These are phyloP conservation scores for Adenanthera pavonina DNA, from an alignment of 306 rosid species.

Conservation along the genomic window DNA sequence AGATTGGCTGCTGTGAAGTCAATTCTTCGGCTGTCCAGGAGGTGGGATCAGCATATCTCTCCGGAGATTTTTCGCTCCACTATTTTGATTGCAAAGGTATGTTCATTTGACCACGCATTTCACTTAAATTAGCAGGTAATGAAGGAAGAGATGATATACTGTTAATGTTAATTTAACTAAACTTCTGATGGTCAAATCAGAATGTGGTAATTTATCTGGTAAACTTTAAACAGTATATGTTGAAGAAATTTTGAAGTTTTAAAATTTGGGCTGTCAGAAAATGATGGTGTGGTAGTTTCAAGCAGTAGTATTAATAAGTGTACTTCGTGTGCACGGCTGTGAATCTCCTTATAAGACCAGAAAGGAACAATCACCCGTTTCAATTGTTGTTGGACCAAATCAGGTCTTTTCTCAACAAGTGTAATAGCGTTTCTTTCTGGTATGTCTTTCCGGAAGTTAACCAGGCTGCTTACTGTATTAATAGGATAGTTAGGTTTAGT, in stretches of 20 bases:
- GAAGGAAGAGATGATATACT: constrained; percentile 19
- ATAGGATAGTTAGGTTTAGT: no score
- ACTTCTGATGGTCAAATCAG: constrained; percentile 17
- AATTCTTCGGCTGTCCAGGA: constrained; percentile 75
- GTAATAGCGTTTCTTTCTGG: no score
- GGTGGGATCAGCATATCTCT: constrained; percentile 86
- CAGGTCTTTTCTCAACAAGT: no score
- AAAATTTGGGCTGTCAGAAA: not conserved
- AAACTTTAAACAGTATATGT: not conserved
- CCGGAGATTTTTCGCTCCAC: constrained; percentile 66
- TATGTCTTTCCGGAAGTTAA: no score
- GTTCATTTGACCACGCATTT: constrained; percentile 33
- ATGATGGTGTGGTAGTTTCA: not conserved
- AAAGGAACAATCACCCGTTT: no score
- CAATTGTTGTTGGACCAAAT: no score
- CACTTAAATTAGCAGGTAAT: constrained; percentile 20
- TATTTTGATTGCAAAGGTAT: constrained; percentile 72
- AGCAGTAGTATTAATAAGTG: no score
- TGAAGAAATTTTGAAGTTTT: not conserved
- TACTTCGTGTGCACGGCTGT: no score
- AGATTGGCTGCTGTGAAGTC: constrained; percentile 89
- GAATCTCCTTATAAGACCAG: no score
- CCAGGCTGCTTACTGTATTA: no score
- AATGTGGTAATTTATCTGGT: not conserved
- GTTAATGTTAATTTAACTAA: constrained; percentile 2